Evolutionary conservation across 1,139 yeast species (phyloP).

Genomic region (Pichia sp.): DNA sequence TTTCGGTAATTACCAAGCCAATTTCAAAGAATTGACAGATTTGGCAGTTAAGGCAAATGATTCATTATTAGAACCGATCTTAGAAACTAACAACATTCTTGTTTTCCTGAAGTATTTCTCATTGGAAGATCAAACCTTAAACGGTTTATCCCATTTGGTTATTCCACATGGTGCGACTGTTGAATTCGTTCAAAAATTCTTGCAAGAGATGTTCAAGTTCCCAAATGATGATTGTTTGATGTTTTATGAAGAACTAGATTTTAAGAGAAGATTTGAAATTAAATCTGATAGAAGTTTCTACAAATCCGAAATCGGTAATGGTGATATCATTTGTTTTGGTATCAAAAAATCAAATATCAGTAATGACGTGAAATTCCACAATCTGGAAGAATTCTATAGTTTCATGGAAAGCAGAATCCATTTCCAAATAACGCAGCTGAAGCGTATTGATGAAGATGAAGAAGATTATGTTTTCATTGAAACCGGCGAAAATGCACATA

Average conservation of each 20-base stretch:
- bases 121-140: conserved; percentile 47
- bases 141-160: conserved; percentile 63
- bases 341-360: conserved; percentile 41
- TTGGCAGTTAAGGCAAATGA: conserved; percentile 12
- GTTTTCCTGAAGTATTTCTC: conserved; percentile 76
- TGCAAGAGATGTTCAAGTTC: conserved; percentile 48
- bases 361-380: conserved; percentile 17
- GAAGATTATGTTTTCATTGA: conserved; percentile 23
- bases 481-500: conserved; percentile 4
- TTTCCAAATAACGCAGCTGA: conserved; percentile 49
- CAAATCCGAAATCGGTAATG: conserved; percentile 67
- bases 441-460: conserved; percentile 35
- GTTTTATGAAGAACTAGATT: conserved; percentile 71
- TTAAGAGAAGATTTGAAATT: conserved; percentile 54
- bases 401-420: conserved; percentile 68
- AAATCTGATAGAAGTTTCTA: conserved; percentile 49
- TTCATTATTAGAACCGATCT: conserved; percentile 24
- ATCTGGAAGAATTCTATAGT: conserved; percentile 54
- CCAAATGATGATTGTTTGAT: conserved; percentile 40
- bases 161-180: conserved; percentile 52
- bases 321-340: conserved; percentile 63
- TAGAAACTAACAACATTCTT: conserved; percentile 39
- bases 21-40: conserved; percentile 14
- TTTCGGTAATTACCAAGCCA: conserved; percentile 10
- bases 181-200: conserved; percentile 41